These are phyloP conservation scores for Tetrapyrgos nigripes DNA, from an alignment of 1,284 basidiomycete genomes.

Conservation along the genomic window DNA sequence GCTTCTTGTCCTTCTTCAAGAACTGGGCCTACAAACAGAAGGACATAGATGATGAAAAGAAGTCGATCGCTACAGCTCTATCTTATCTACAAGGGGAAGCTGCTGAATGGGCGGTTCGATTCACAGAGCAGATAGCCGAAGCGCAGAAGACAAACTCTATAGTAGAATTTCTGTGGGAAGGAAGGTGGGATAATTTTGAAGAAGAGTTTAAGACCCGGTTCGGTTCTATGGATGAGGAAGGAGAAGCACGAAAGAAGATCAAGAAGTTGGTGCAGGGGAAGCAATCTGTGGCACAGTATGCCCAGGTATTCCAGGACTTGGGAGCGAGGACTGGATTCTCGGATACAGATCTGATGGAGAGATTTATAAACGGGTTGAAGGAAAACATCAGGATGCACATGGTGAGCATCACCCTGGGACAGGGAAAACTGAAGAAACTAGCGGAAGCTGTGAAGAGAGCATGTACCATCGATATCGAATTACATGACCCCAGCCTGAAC, in stretches of 20 bases:
- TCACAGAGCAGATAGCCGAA: too few species aligned
- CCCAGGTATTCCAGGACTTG: slow-evolving; percentile 1
- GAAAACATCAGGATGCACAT: background rate
- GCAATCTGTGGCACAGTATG: background rate
- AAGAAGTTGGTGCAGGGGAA: background rate
- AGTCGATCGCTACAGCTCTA: too few species aligned
- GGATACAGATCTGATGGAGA: background rate
- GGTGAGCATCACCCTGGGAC: background rate
- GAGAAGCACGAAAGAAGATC: background rate
- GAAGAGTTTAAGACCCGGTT: background rate
- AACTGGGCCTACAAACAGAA: too few species aligned
- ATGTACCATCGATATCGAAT: background rate
- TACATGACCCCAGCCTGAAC: background rate
- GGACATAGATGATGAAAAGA: too few species aligned
- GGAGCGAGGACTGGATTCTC: background rate
- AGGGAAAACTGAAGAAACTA: background rate
- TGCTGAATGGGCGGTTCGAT: too few species aligned
- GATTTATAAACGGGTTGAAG: background rate
- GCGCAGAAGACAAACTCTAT: too few species aligned
- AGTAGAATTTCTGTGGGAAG: background rate
- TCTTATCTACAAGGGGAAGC: too few species aligned
- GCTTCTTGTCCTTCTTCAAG: too few species aligned
- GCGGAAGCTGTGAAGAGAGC: background rate
- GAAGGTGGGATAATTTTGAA: background rate
- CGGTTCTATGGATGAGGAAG: background rate